These are phyloP conservation scores for Wickerhamomyces canadensis DNA, from an alignment of 805 yeast genomes.

Conservation along the genomic window DNA sequence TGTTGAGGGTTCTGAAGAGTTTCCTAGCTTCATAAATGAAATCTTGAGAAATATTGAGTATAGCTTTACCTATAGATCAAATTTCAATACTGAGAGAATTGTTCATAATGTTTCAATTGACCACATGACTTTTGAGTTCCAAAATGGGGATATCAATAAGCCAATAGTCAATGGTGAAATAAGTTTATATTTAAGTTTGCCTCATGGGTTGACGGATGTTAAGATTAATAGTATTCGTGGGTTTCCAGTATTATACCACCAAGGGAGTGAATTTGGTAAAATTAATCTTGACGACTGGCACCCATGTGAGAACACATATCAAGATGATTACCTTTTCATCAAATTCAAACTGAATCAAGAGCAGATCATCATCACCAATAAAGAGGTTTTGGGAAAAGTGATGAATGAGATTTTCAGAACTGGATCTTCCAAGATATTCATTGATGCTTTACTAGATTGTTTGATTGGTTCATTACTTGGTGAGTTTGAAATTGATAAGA, in stretches of 20 bases:
- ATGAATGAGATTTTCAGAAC: conserved; percentile 34
- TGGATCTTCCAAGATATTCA: conserved; percentile 34
- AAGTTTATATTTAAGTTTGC: conserved; percentile 26
- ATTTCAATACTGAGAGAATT: conserved; percentile 13
- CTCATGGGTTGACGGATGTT: conserved; percentile 25
- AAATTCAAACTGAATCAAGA: conserved; percentile 36
- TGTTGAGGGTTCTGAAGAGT: conserved; percentile 16
- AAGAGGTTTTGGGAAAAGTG: conserved; percentile 35
- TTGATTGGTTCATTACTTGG: conserved; percentile 28
- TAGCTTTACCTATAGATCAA: conserved; percentile 12
- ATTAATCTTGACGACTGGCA: conserved; percentile 42
- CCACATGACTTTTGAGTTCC: conserved; percentile 30
- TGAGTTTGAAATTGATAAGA: conserved; percentile 24
- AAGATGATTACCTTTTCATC: conserved; percentile 27
- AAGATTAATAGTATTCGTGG: conserved; percentile 37
- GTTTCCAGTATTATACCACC: conserved; percentile 32
- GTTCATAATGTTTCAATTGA: conserved; percentile 34
- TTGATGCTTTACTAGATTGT: conserved; percentile 34
- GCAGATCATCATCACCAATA: conserved; percentile 37
- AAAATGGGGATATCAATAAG: conserved; percentile 25
- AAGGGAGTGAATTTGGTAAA: conserved; percentile 37
- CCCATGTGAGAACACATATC: conserved; percentile 30
- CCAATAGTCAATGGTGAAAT: conserved; percentile 37
- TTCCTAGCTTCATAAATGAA: conserved; percentile 18
- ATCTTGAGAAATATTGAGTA: conserved; percentile 11